A percentile compares a stretch with the other conserved stretches of the same genome.
Conservation (phyloP, 2,329 filamentous ascomycete species). For the Monilinia laxa region DNA sequence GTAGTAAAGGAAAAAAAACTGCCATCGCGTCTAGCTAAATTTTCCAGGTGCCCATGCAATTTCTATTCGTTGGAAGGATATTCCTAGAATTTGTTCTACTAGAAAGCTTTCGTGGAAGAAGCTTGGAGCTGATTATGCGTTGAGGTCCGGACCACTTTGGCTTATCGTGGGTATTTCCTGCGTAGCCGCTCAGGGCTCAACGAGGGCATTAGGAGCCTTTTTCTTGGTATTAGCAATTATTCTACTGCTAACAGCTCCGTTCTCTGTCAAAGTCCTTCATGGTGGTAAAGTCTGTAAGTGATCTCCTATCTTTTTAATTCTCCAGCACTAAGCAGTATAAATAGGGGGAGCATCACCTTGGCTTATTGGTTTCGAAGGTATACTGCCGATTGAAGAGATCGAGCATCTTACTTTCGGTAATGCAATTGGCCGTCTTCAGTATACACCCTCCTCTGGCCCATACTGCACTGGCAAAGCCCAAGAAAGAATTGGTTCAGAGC, state of each 20-base stretch:
- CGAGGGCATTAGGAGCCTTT: slow-evolving; percentile 17
- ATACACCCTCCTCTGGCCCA: slow-evolving; percentile 23
- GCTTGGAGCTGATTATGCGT: neutral
- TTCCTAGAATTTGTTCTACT: slow-evolving; percentile 26
- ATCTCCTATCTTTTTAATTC: neutral
- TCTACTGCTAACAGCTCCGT: slow-evolving; percentile 24
- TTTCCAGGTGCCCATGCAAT: slow-evolving; percentile 32
- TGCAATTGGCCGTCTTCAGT: slow-evolving; percentile 27
- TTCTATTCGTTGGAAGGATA: slow-evolving; percentile 41
- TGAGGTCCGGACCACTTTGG: slow-evolving; percentile 17
- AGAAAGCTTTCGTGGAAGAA: slow-evolving; percentile 21
- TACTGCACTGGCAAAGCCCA: slow-evolving; percentile 20
- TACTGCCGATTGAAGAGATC: slow-evolving; percentile 22
- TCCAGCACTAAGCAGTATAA: neutral
- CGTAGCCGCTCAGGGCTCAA: neutral
- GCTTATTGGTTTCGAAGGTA: slow-evolving; percentile 31
- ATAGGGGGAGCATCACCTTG: slow-evolving; percentile 19
- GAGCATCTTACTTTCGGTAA: slow-evolving; percentile 29
- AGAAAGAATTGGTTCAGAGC: slow-evolving; percentile 33
- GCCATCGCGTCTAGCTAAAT: too few species aligned
- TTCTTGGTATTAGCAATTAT: slow-evolving; percentile 23
- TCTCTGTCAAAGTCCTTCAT: slow-evolving; percentile 24
- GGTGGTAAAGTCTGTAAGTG: slow-evolving; percentile 28
- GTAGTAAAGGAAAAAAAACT: too few species aligned
- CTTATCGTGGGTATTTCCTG: neutral